phyloP scores from a whole-genome alignment of 208 protist species.

The Crithidia thermophila region DNA sequence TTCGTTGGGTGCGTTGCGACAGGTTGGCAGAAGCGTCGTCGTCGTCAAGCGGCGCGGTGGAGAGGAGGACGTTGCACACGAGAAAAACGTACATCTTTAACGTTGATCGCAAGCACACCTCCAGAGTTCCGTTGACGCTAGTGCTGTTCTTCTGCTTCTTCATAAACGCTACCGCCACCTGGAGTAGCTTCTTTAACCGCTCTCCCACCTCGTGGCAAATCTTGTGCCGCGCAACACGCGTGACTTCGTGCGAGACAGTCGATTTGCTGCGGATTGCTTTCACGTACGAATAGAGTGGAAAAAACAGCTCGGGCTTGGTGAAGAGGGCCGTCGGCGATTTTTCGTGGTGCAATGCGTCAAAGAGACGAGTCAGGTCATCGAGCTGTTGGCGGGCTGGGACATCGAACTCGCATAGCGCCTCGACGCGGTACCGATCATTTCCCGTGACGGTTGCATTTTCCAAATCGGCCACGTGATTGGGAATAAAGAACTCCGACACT shows the following conservation, averaged over 20 bases:
- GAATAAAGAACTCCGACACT: constrained; percentile 78
- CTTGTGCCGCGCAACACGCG: constrained; percentile 73
- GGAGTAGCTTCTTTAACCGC: constrained; percentile 82
- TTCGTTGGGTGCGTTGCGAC: constrained; percentile 46
- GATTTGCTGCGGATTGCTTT: constrained; percentile 64
- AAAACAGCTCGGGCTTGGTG: constrained; percentile 70
- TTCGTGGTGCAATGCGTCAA: constrained; percentile 78
- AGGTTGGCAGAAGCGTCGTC: constrained; percentile 34
- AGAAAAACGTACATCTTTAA: constrained; percentile 89
- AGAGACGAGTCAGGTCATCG: constrained; percentile 79
- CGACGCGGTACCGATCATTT: constrained; percentile 58
- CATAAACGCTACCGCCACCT: constrained; percentile 70
- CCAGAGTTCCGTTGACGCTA: constrained; percentile 38
- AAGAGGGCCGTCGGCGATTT: constrained; percentile 87
- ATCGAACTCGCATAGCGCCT: constrained; percentile 68
- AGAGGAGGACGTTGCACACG: constrained; percentile 70
- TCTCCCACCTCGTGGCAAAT: constrained; percentile 90
- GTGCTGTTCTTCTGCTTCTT: constrained; percentile 32
- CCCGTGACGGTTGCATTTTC: constrained; percentile 52
- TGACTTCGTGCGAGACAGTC: constrained; percentile 32
- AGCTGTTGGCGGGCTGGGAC: constrained; percentile 72
- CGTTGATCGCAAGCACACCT: constrained; percentile 79
- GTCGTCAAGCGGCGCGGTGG: constrained; percentile 52
- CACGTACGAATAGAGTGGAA: constrained; percentile 69
- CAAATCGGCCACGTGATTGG: constrained; percentile 56